These are phyloP conservation scores for Grosmannia penicillata DNA, from an alignment of 2,329 filamentous ascomycete species.

Conservation along the genomic window DNA sequence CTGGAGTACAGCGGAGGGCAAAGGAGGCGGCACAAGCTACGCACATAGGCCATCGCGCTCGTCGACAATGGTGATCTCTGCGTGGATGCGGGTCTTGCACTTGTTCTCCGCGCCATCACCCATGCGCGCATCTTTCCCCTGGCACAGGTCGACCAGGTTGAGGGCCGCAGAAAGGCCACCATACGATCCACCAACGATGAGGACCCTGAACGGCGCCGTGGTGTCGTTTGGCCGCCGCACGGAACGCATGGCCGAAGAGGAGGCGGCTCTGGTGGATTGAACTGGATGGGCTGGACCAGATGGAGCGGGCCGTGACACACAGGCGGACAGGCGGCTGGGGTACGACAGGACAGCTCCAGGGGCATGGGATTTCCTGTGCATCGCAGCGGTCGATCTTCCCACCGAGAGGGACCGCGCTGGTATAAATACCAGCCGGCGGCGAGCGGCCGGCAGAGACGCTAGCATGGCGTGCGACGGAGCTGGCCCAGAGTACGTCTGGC, in stretches of 20 bases:
- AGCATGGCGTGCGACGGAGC: no score
- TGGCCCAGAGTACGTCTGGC: no score
- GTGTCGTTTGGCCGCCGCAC: slow-evolving; percentile 3
- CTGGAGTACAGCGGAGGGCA: background rate
- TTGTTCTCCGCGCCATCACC: slow-evolving; percentile 11
- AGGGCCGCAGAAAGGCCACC: slow-evolving; percentile 52
- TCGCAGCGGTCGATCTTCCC: no score
- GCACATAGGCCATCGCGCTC: slow-evolving; percentile 74
- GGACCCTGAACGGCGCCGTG: slow-evolving; percentile 32
- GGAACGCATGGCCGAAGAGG: slow-evolving; percentile 4
- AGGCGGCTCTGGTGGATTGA: no score
- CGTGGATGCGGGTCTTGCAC: slow-evolving; percentile 23
- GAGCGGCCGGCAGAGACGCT: no score
- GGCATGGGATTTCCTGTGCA: no score
- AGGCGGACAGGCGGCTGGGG: no score
- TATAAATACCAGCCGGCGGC: no score
- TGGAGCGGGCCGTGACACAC: no score
- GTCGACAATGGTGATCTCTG: slow-evolving; percentile 62
- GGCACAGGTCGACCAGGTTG: slow-evolving; percentile 51
- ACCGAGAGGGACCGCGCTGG: no score
- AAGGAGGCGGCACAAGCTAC: slow-evolving; percentile 13
- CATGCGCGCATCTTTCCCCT: slow-evolving; percentile 37
- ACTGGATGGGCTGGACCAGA: no score
- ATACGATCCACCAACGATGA: slow-evolving; percentile 60
- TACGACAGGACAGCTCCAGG: no score